phyloP scores from a whole-genome alignment of 2,329 filamentous ascomycete genomes.

The Pseudogymnoascus destructans region DNA sequence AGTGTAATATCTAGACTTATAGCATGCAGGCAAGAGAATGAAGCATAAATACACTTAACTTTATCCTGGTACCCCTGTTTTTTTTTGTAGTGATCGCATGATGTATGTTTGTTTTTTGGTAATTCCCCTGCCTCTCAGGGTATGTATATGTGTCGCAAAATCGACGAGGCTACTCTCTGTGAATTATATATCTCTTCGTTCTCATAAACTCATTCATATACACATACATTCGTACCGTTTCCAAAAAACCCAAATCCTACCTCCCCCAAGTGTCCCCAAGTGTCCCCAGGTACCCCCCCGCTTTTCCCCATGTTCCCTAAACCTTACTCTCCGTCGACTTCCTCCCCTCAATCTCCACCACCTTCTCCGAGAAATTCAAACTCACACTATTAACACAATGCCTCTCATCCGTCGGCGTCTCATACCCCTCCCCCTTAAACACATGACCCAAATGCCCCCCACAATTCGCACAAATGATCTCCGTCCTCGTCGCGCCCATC shows the following conservation, averaged over 20 bases:
- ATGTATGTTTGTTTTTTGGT: background rate
- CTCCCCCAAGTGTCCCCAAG: background rate
- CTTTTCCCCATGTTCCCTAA: constrained; percentile 13
- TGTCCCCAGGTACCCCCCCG: background rate
- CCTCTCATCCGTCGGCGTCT: constrained; percentile 82
- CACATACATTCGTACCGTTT: background rate
- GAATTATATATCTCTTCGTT: background rate
- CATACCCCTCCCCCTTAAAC: constrained; percentile 77
- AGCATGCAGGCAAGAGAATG: constrained; percentile 3
- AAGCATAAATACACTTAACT: constrained; percentile 5
- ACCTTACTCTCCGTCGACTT: constrained; percentile 29
- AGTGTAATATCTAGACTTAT: constrained; percentile 8
- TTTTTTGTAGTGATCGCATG: constrained; percentile 2
- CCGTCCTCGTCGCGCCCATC: constrained; percentile 73
- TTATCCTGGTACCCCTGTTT: background rate
- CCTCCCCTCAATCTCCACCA: constrained; percentile 34
- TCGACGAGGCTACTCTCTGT: background rate
- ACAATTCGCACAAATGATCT: constrained; percentile 91
- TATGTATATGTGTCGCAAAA: constrained; percentile 4
- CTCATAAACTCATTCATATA: constrained; percentile 4
- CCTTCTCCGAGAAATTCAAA: constrained; percentile 61
- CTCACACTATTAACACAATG: constrained; percentile 94
- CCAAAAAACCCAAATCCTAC: background rate
- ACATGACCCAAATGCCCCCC: constrained; percentile 86
- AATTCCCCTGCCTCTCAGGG: background rate